Base-by-base conservation (phyloP, 768 basidiomycete species). In the Amylocystis lapponica region DNA sequence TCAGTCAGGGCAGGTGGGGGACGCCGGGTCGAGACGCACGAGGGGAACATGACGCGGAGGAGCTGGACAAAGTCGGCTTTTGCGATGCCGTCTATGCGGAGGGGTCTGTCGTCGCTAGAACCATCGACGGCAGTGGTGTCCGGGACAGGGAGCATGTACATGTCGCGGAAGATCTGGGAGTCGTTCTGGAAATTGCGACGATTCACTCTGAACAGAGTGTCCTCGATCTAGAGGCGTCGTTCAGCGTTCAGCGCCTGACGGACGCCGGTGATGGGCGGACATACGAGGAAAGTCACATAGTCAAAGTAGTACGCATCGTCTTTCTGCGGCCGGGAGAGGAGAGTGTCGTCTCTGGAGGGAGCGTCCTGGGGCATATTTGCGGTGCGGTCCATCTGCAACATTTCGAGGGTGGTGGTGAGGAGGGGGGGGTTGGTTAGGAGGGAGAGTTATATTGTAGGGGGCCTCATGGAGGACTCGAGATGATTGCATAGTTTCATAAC, bases 101-200 rank as follows among this genome's bases (percentile, higher is more conserved):
- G 42, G 0, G 57, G 55, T 19, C 47, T 26, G 9, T 50, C 46
- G n/a, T 56, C 50, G 23, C 45, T 48, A 9, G 38, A 19, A 13
- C 57, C 57, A 26, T 58, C 55, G 21, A 31, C 27, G n/a, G 31
- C 25, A 3, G 5, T 27, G 12, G 10, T 27, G 2, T 41, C 35
- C 5, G 19, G 10, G 6, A 21, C 10, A 14, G 49, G 23, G 3
- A 46, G 39, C 21, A 25, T 27, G 41, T 46, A 40, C 55, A 49
- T 54, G 32, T 38, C 51, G 41, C n/a, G 38, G 53, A 58, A 58
- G 21, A 51, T 41, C 6, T 32, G 36, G 10, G 57, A 56, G 30
- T 49, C 48, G 2, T 50, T 34, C 11, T 41, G 31, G 10, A 58
- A 44, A 27, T 45, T 47, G 40, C 47, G 38, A 8, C 51, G 49